phyloP scores from a whole-genome alignment of 1,139 yeast genomes.

The Debaryomyces sp. region DNA sequence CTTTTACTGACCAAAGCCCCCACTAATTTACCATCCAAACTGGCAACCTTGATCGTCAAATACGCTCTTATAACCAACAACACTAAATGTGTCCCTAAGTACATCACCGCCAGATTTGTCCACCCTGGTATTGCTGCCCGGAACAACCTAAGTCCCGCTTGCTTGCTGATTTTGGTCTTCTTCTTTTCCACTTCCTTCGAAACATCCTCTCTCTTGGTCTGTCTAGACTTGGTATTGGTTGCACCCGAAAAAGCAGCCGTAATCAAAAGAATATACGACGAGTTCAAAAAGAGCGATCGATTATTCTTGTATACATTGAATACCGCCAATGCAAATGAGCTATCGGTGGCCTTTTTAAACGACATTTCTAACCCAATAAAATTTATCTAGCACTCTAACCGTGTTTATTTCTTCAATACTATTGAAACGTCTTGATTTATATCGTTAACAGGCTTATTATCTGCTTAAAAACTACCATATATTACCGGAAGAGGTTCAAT shows the following conservation, averaged over 20 bases:
- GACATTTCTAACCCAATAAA: neutral
- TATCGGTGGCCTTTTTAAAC: neutral
- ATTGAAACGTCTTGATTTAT: neutral
- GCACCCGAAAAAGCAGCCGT: conserved; percentile 52
- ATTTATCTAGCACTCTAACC: neutral
- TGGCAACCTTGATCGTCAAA: conserved; percentile 80
- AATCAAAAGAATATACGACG: conserved; percentile 50
- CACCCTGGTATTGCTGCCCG: conserved; percentile 44
- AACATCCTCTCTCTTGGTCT: conserved; percentile 12
- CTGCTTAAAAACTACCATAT: neutral
- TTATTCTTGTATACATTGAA: conserved; percentile 46
- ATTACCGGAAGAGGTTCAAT: neutral
- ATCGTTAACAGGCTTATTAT: neutral
- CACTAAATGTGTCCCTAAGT: conserved; percentile 58
- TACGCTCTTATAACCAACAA: conserved; percentile 71
- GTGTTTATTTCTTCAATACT: neutral
- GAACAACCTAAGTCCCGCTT: conserved; percentile 34
- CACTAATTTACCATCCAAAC: conserved; percentile 83
- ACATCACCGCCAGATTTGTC: conserved; percentile 36
- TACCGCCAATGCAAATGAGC: conserved; percentile 26
- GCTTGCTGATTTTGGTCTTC: conserved; percentile 35
- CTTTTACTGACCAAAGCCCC: conserved; percentile 78
- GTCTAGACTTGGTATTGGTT: conserved; percentile 27
- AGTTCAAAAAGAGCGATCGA: conserved; percentile 49
- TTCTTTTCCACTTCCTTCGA: conserved; percentile 18